Percentiles rank a stretch among this genome's conserved stretches.
Conservation (phyloP, 169 alveolate species). For the Blepharisma undulans region DNA sequence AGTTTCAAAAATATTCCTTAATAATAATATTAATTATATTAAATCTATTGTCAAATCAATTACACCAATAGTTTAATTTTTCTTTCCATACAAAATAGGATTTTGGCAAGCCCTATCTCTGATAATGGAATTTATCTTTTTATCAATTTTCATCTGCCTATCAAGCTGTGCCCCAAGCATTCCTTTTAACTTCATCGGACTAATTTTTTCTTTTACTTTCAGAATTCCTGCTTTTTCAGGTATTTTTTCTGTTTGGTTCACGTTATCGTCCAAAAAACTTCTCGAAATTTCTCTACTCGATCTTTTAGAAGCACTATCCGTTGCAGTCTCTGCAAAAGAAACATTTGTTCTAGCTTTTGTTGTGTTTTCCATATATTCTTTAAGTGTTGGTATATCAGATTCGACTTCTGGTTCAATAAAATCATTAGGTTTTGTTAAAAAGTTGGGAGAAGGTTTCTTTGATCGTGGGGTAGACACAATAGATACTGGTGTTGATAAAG, state of each 20-base stretch:
- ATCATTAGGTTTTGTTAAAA: not conserved
- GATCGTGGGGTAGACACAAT: not conserved
- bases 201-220: not conserved
- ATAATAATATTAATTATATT: too few species aligned
- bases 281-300: not conserved
- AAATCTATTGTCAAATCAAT: not conserved
- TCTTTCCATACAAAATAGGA: not conserved
- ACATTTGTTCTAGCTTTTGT: not conserved
- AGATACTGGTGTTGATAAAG: not conserved
- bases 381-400: not conserved
- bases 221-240: not conserved
- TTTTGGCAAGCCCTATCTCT: not conserved
- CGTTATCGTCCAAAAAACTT: not conserved
- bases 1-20: not conserved
- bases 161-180: not conserved
- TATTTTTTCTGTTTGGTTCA: not conserved
- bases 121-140: not conserved
- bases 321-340: not conserved
- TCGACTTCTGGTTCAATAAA: not conserved
- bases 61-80: not conserved
- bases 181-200: not conserved
- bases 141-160: not conserved
- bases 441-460: not conserved
- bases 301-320: not conserved
- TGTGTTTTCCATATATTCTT: not conserved